These are phyloP conservation scores for Leccinum uliginosum DNA, from an alignment of 768 basidiomycete species.

Conservation along the genomic window DNA sequence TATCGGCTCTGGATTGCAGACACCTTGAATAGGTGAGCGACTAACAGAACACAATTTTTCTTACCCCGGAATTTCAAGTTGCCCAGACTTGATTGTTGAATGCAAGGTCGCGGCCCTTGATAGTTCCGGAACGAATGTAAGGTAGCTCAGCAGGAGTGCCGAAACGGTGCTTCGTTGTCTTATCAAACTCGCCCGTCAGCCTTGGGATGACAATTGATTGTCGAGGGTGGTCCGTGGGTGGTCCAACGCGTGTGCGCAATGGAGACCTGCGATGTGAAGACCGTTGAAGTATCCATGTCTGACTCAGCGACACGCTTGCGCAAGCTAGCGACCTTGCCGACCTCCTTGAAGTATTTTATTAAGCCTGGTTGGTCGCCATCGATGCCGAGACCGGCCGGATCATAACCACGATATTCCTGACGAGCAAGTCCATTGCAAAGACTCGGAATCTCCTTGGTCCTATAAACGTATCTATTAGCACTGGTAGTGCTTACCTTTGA, in stretches of 20 bases:
- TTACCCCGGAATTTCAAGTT: constrained; percentile 40
- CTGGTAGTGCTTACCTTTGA: too few species aligned
- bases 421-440: constrained; percentile 88
- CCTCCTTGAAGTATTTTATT: constrained; percentile 90
- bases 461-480: constrained; percentile 30
- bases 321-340: constrained; percentile 93
- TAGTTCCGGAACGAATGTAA: constrained; percentile 45
- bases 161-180: constrained; percentile 44
- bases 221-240: constrained; percentile 88
- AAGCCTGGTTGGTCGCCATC: constrained; percentile 85
- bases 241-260: constrained; percentile 99
- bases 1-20: constrained; percentile 19
- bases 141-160: constrained; percentile 33
- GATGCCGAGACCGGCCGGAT: constrained; percentile 86
- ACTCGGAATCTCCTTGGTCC: constrained; percentile 80
- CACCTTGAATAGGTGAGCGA: background rate
- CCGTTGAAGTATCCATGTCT: constrained; percentile 67
- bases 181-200: constrained; percentile 43
- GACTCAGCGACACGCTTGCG: constrained; percentile 83
- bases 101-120: constrained; percentile 35
- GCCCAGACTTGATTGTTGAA: constrained; percentile 46
- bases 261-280: constrained; percentile 81
- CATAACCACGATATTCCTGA: constrained; percentile 98
- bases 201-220: constrained; percentile 92
- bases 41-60: background rate